Base-by-base conservation (phyloP, 306 rosid species). In the Begonia masoniana region DNA sequence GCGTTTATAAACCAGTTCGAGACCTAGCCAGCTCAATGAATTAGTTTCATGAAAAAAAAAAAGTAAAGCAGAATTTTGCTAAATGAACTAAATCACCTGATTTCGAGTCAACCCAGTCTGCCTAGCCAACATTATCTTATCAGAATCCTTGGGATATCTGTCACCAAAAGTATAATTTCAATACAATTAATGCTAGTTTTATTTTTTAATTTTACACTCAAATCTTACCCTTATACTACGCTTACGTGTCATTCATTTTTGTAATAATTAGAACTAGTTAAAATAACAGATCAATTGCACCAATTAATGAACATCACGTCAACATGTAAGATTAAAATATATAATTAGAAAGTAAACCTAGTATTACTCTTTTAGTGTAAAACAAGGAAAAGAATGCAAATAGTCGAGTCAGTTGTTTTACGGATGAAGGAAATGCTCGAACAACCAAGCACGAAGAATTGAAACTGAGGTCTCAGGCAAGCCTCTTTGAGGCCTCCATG, bases 371-470 rank as follows among this genome's bases (percentile, higher is more conserved):
- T 48, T 41, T 42, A 54, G 48, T 43, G 42, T 47, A 13, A n/a
- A 26, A 26, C 36, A 48, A 62, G 61, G 17, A 10, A 0, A 7
- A 12, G 0, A 61, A n/a, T 24, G 12, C 16, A 42, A 31, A 15
- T 15, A 14, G 17, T 31, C 5, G 15, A 24, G 67, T 41, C 41
- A 36, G 74, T 58, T 57, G 71, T 55, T 39, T 68, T 77, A 85
- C 95, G 95, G 95, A 62, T 85, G 87, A 63, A 85, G 95, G 69
- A 85, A 85, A 74, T 85, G 95, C 76, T 85, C 95, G 53, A 85
- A 85, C 52, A 85, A 75, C 95, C 95, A 85, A 56, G 95, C 81
- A 3, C 91, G 91, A 45, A 85, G 95, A 74, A 85, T 60, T 4
- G 87, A 76, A 59, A 82, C 95, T 10, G 95, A 79, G 76, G 74